These are phyloP conservation scores for Russula abietina DNA, from an alignment of 768 basidiomycete genomes.

Conservation along the genomic window DNA sequence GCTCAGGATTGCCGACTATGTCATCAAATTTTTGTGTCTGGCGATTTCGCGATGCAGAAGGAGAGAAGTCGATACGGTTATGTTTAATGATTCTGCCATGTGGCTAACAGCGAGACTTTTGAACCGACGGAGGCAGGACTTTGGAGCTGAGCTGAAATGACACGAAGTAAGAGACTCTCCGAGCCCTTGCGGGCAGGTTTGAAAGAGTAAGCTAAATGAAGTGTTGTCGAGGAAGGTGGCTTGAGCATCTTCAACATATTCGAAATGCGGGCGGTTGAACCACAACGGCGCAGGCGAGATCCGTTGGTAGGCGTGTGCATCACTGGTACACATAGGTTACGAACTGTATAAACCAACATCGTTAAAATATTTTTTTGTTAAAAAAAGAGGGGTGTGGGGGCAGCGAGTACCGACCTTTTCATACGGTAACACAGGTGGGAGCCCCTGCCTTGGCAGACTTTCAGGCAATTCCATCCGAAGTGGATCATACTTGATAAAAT, in stretches of 20 bases:
- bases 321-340: constrained; percentile 21
- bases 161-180: no score
- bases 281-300: not conserved
- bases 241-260: constrained; percentile 3
- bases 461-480: constrained; percentile 53
- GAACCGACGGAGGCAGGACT: not conserved
- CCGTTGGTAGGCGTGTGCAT: not conserved
- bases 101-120: not conserved
- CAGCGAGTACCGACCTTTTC: constrained; percentile 37
- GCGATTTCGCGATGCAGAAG: not conserved
- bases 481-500: constrained; percentile 37
- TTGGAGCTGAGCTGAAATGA: constrained; percentile 3
- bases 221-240: not conserved
- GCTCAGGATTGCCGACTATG: not conserved
- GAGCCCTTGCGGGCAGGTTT: not conserved
- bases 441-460: constrained; percentile 52
- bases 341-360: constrained; percentile 7
- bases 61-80: not conserved
- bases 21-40: not conserved
- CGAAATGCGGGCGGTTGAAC: constrained; percentile 2
- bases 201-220: not conserved
- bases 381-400: not conserved
- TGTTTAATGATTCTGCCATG: not conserved
- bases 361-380: no score
- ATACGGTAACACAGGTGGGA: constrained; percentile 51